Percentiles rank a stretch among this genome's conserved stretches.
Conservation (phyloP, 805 yeast species). For the Trichomonascus vanleenenianus region DNA sequence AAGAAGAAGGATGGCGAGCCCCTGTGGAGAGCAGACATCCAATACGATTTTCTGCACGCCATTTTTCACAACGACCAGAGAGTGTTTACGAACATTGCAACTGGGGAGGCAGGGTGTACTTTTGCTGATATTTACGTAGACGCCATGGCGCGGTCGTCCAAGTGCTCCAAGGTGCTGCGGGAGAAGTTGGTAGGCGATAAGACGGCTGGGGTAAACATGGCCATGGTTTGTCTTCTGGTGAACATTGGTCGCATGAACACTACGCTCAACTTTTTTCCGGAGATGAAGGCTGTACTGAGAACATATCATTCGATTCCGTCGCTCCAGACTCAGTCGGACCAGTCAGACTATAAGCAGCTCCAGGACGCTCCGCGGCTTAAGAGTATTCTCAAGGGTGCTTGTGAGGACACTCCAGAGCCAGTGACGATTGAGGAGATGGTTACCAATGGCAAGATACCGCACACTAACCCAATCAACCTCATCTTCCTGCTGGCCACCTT, state of each 20-base stretch:
- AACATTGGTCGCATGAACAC: constrained; percentile 93
- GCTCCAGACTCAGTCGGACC: constrained; percentile 59
- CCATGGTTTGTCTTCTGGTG: constrained; percentile 77
- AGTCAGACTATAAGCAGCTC: constrained; percentile 58
- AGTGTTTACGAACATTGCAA: constrained; percentile 48
- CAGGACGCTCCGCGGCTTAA: constrained; percentile 95
- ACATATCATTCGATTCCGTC: constrained; percentile 93
- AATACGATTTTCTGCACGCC: constrained; percentile 62
- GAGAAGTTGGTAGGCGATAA: constrained; percentile 66
- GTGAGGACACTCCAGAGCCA: constrained; percentile 53
- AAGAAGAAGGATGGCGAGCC: constrained; percentile 92
- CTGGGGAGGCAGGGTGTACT: constrained; percentile 44
- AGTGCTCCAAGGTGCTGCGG: constrained; percentile 73
- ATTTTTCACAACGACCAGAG: constrained; percentile 55
- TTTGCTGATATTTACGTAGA: constrained; percentile 79
- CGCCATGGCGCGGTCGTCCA: constrained; percentile 73
- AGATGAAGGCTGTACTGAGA: constrained; percentile 87
- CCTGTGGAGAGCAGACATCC: constrained; percentile 81
- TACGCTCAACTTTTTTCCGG: constrained; percentile 86
- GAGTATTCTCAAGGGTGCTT: constrained; percentile 79
- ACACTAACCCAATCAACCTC: constrained; percentile 65
- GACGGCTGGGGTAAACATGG: constrained; percentile 57
- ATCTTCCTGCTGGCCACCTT: constrained; percentile 66
- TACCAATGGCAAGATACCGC: constrained; percentile 27
- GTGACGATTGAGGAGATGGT: constrained; percentile 41